Evolutionary conservation across 805 yeast species (phyloP).

Genomic region (Cyberlindnera amylophila): DNA sequence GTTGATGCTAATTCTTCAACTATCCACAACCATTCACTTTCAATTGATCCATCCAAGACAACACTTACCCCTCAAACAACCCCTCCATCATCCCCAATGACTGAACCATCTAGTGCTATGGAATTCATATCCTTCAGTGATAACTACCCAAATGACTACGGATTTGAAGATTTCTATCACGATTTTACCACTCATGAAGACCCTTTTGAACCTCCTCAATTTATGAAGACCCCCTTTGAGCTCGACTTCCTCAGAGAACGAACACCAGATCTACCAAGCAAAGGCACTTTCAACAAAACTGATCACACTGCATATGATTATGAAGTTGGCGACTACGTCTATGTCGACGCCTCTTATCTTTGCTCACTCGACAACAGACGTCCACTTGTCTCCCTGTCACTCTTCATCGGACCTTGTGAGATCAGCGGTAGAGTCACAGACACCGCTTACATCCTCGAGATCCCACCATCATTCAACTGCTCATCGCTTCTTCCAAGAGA

Average conservation of each 20-base stretch:
- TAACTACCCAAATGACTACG: background rate
- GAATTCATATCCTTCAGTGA: background rate
- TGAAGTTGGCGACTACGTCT: constrained; percentile 5
- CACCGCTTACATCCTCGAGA: constrained; percentile 4
- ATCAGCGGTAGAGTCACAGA: constrained; percentile 4
- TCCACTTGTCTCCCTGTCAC: background rate
- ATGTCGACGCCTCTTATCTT: constrained; percentile 6
- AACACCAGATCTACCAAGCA: background rate
- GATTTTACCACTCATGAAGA: background rate
- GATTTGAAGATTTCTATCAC: background rate
- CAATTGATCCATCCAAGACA: background rate
- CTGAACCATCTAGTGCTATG: background rate
- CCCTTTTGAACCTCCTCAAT: background rate
- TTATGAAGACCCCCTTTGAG: background rate
- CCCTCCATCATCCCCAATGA: background rate
- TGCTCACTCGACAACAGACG: background rate
- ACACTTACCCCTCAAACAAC: background rate
- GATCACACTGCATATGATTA: background rate
- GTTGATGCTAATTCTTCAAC: too few species aligned
- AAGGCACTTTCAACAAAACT: background rate
- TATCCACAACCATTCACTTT: too few species aligned
- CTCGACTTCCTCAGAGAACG: background rate
- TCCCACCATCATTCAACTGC: constrained; percentile 9
- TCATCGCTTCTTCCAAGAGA: constrained; percentile 1
- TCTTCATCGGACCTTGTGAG: constrained; percentile 6